A percentile compares a stretch with the other conserved stretches of the same genome.
Conservation (phyloP, 208 protist genomes). For the Phytomonas francai region DNA sequence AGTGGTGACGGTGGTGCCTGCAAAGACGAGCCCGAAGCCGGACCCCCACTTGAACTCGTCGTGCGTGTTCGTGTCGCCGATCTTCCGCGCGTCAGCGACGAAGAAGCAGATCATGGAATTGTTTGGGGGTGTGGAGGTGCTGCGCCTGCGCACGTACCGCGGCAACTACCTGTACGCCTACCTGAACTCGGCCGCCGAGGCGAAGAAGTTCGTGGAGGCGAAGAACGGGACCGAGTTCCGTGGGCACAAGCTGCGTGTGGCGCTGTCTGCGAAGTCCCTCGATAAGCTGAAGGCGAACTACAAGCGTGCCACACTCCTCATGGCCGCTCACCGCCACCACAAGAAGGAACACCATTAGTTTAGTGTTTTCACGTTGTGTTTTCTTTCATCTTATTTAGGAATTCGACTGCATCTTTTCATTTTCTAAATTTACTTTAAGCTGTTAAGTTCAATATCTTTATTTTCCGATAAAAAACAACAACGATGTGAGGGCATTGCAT, state of each 20-base stretch:
- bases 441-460: neutral
- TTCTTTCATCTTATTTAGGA: neutral
- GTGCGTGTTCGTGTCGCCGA: conserved; percentile 70
- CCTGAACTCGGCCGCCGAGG: conserved; percentile 54
- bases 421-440: neutral
- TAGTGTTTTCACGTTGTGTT: neutral
- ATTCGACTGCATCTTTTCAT: neutral
- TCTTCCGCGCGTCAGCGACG: conserved; percentile 70
- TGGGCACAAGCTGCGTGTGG: conserved; percentile 61
- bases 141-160: conserved; percentile 73
- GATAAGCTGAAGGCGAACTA: conserved; percentile 54
- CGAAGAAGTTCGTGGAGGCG: conserved; percentile 64
- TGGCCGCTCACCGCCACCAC: conserved; percentile 54
- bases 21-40: conserved; percentile 66
- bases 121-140: conserved; percentile 61
- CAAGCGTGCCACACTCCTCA: conserved; percentile 48
- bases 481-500: neutral
- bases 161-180: conserved; percentile 78
- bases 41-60: conserved; percentile 65
- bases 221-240: conserved; percentile 75
- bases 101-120: conserved; percentile 63
- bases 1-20: conserved; percentile 58
- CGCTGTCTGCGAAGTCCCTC: conserved; percentile 57
- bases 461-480: neutral
- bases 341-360: conserved; percentile 19